Evolutionary conservation across 2,329 filamentous ascomycete genomes (phyloP), one percentile per base, ranked within the genome.

Genomic region (Chalaropsis thielavioides): DNA sequence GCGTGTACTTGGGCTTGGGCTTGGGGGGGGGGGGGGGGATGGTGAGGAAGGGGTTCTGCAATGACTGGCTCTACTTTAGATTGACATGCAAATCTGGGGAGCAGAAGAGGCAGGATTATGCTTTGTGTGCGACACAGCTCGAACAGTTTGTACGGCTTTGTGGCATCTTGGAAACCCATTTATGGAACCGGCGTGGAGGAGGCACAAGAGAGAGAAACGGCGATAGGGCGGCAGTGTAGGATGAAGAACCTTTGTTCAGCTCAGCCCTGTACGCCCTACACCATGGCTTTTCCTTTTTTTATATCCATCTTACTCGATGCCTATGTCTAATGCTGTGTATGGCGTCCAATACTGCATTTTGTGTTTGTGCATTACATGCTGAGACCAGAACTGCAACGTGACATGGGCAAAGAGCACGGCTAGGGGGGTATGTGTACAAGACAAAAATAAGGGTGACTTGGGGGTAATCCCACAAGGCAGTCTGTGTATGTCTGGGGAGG

Each of bases 161-260:
- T 58, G 51, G 15, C 51, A 58, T 58, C 24, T 58, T 27, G 51
- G 51, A n/a, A 15, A 58, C 10, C 24, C 24, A 17, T 58, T 58
- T 58, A 35, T 31, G 27, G 51, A 35, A 17, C 17, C 22, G 51
- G 27, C 27, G 51, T 38, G 51, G 24, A 22, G n/a, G 19, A n/a
- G 31, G 17, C 27, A 31, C 51, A 35, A n/a, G 51, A 19, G 10
- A 22, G 46, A 51, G 8, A 19, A 38, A 27, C 15, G 19, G 24
- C 22, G 19, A 24, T 15, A 51, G 46, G 22, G 19, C 46, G 51
- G 31, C 51, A 58, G 31, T 31, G 51, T n/a, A 58, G 51, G 51
- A 58, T 58, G 51, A 58, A 58, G 51, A 56, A 35, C 51, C 24
- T 58, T 58, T 58, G 51, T 38, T 58, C 51, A 58, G 51, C 51